Evolutionary conservation across 176 grass and related monocot species (phyloP).

Genomic region (Lolium perenne): DNA sequence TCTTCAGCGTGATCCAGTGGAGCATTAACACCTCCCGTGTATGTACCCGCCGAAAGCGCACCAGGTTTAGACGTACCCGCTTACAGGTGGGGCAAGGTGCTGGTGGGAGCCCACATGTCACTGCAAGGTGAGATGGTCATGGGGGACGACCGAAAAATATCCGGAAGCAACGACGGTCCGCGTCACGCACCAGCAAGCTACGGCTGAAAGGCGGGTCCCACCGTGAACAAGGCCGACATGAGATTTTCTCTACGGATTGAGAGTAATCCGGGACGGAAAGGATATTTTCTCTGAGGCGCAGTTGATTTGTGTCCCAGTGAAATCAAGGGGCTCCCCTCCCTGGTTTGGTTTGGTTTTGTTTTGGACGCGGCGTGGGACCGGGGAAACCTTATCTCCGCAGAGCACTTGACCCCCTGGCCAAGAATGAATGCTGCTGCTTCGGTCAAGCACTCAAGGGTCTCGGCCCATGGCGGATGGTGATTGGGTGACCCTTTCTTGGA

Average conservation of each 20-base stretch:
- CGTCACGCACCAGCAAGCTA: not conserved
- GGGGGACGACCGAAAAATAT: slow-evolving; percentile 21
- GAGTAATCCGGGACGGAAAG: not conserved
- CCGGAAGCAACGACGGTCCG: not conserved
- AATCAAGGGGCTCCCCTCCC: not conserved
- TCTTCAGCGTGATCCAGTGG: not conserved
- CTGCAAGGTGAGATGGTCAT: accelerated
- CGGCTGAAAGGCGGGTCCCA: not conserved
- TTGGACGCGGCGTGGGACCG: not conserved
- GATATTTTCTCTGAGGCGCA: not conserved
- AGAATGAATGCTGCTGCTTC: not conserved
- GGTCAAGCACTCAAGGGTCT: not conserved
- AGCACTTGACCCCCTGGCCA: not conserved
- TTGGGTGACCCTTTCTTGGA: slow-evolving; percentile 8
- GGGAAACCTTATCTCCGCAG: not conserved
- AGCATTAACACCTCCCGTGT: not conserved
- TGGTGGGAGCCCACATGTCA: not conserved
- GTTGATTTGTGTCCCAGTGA: not conserved
- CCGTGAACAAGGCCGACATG: not conserved
- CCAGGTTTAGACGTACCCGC: accelerated
- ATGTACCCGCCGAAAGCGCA: not conserved
- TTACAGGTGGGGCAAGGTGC: accelerated
- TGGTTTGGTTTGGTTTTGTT: not conserved
- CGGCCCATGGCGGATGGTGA: not conserved
- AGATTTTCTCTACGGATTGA: no score